Percentiles rank a stretch among this genome's conserved stretches.
Conservation (phyloP, 768 basidiomycete genomes). For the Amanita jacksonii region DNA sequence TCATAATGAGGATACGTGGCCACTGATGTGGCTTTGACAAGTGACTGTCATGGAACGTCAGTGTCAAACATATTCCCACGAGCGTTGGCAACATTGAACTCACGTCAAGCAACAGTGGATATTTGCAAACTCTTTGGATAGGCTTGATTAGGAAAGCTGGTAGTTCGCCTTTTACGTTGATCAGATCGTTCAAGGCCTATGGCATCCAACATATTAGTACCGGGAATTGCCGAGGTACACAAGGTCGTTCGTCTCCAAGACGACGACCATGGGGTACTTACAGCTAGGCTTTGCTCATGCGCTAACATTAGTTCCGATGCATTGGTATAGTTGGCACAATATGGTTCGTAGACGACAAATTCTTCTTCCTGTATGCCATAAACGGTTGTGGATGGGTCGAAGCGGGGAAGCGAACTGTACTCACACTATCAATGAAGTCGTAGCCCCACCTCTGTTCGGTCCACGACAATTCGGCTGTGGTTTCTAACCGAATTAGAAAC, state of each 20-base stretch:
- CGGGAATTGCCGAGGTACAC: constrained; percentile 15
- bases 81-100: constrained; percentile 19
- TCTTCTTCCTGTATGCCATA: constrained; percentile 81
- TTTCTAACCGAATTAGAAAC: constrained; percentile 85
- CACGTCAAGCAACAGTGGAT: constrained; percentile 88
- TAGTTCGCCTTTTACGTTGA: constrained; percentile 86
- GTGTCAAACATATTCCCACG: background rate
- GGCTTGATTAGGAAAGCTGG: constrained; percentile 98
- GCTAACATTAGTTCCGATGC: constrained; percentile 79
- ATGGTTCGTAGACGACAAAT: constrained; percentile 93
- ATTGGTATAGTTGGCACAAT: constrained; percentile 90
- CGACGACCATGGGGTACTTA: constrained; percentile 35
- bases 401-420: constrained; percentile 38
- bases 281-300: constrained; percentile 79
- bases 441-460: constrained; percentile 83
- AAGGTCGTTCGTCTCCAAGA: constrained; percentile 24
- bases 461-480: constrained; percentile 75
- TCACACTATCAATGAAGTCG: constrained; percentile 74
- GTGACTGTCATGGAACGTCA: constrained; percentile 35
- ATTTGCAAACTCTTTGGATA: constrained; percentile 97
- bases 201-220: constrained; percentile 30
- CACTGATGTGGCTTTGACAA: constrained; percentile 61
- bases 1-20: constrained; percentile 61
- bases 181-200: constrained; percentile 73
- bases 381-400: constrained; percentile 22